phyloP scores from a whole-genome alignment of 768 basidiomycete genomes.

The Leccinum arenicola region DNA sequence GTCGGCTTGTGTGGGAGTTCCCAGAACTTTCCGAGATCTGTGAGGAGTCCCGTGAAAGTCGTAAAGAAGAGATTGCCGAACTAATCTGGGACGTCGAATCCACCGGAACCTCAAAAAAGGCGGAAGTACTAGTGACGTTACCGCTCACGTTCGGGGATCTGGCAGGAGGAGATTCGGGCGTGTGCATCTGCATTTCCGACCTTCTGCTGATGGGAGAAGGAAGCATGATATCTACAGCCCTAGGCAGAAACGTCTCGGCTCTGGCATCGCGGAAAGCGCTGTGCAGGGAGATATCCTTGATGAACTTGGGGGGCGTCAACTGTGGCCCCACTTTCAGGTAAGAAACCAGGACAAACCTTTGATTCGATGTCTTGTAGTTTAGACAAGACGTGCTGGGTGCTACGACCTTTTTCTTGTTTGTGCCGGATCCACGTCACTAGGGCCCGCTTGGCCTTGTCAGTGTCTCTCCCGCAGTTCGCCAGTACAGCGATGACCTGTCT shows the following conservation, averaged over 20 bases:
- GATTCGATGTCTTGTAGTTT: conserved; percentile 29
- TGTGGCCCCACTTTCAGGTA: background rate
- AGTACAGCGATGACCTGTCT: conserved; percentile 31
- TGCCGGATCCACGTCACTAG: conserved; percentile 29
- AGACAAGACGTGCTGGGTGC: conserved; percentile 29
- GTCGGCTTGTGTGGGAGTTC: background rate
- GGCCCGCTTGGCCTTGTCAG: conserved; percentile 24
- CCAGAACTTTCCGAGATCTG: conserved; percentile 1
- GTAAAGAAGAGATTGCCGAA: background rate
- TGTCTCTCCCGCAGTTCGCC: conserved; percentile 33
- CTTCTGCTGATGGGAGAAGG: conserved; percentile 6
- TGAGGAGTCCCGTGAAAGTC: conserved; percentile 4
- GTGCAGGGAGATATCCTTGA: conserved; percentile 27
- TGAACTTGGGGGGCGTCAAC: conserved; percentile 22
- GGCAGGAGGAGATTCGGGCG: background rate
- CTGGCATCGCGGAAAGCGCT: conserved; percentile 34
- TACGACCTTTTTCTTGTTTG: conserved; percentile 29
- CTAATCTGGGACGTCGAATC: background rate
- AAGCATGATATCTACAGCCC: conserved; percentile 26
- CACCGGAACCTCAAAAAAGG: background rate
- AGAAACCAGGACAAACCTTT: conserved; percentile 20
- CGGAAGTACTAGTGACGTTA: background rate
- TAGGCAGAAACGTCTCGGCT: conserved; percentile 28
- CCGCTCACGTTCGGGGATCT: background rate
- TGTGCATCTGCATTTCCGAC: background rate